Evolutionary conservation across 1,284 basidiomycete species (phyloP).

Genomic region (Xerocomus minutiporus): DNA sequence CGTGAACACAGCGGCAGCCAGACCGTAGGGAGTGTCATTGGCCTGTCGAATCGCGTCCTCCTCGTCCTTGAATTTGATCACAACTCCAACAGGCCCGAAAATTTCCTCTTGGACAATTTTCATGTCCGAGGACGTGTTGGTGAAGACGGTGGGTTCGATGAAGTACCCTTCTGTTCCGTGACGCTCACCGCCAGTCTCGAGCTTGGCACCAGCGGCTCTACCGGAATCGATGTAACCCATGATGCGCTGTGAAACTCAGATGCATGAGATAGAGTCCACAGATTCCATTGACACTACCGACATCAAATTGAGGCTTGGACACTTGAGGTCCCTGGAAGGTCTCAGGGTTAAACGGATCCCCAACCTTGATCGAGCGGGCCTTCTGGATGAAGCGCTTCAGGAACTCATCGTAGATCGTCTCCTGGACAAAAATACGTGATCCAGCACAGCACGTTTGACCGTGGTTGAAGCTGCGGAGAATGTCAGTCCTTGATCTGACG

Average conservation of each 20-base stretch:
- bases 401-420: slow-evolving; percentile 78
- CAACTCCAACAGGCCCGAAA: slow-evolving; percentile 79
- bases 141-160: slow-evolving; percentile 85
- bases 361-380: slow-evolving; percentile 58
- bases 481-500: slow-evolving; percentile 24
- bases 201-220: slow-evolving; percentile 78
- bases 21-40: slow-evolving; percentile 84
- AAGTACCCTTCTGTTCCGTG: slow-evolving; percentile 73
- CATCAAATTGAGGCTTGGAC: slow-evolving; percentile 63
- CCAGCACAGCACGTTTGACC: slow-evolving; percentile 86
- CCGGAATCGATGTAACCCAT: slow-evolving; percentile 88
- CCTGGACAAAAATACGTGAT: slow-evolving; percentile 85
- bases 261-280: slow-evolving; percentile 23
- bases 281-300: slow-evolving; percentile 33
- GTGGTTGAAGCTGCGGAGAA: slow-evolving; percentile 61
- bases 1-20: slow-evolving; percentile 51
- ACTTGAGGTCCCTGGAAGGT: slow-evolving; percentile 89
- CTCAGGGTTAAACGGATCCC: slow-evolving; percentile 73
- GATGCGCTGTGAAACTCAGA: slow-evolving; percentile 52
- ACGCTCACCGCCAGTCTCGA: slow-evolving; percentile 73
- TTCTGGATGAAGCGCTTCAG: slow-evolving; percentile 54
- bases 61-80: slow-evolving; percentile 70
- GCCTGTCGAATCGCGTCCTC: slow-evolving; percentile 73
- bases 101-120: slow-evolving; percentile 90
- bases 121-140: slow-evolving; percentile 72